These are phyloP conservation scores for Magnolia officinalis DNA, from an alignment of 164 flowering plant genomes.

Conservation along the genomic window DNA sequence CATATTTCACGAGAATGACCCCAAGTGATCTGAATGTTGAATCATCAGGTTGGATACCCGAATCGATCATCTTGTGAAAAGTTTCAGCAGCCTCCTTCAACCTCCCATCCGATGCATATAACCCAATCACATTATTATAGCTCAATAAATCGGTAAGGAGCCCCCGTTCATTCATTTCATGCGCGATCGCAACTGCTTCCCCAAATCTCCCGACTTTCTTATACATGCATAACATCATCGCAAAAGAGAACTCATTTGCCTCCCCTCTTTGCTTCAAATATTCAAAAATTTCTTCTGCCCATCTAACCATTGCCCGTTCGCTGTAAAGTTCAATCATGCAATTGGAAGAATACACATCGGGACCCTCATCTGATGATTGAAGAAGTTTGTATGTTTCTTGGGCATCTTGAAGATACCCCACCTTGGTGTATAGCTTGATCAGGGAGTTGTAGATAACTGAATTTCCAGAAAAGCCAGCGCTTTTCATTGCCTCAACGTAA, in stretches of 20 bases:
- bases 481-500: constrained; percentile 55
- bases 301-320: constrained; percentile 53
- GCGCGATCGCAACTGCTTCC: constrained; percentile 58
- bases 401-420: constrained; percentile 78
- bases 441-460: constrained; percentile 63
- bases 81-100: constrained; percentile 56
- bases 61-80: constrained; percentile 61
- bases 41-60: constrained; percentile 61
- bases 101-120: constrained; percentile 67
- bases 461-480: constrained; percentile 56
- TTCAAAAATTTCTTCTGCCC: constrained; percentile 71
- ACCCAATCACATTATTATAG: constrained; percentile 62
- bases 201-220: constrained; percentile 53
- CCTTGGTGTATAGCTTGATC: constrained; percentile 87
- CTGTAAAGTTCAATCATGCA: constrained; percentile 92
- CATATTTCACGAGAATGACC: constrained; percentile 51
- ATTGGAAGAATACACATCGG: constrained; percentile 71
- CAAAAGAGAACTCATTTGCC: constrained; percentile 87
- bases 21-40: constrained; percentile 77
- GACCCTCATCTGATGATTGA: constrained; percentile 41
- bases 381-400: constrained; percentile 56
- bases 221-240: constrained; percentile 95
- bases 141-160: constrained; percentile 63
- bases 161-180: constrained; percentile 60
- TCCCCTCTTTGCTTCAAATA: constrained; percentile 44